Evolutionary conservation across 2,329 filamentous ascomycete species (phyloP).

Genomic region (Lachnellula arida): DNA sequence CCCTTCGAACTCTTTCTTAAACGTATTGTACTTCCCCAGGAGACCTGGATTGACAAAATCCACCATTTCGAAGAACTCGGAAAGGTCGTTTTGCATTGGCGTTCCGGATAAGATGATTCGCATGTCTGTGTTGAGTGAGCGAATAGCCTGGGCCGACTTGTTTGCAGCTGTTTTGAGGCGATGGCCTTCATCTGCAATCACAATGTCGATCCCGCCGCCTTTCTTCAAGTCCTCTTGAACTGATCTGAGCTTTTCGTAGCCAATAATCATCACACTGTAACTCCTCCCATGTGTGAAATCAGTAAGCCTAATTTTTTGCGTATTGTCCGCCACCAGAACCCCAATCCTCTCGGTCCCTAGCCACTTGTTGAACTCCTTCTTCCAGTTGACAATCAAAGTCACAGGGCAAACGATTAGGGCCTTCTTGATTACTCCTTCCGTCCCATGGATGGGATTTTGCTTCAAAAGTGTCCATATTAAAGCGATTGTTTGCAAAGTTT

Average conservation of each 20-base stretch:
- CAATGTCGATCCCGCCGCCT: constrained; percentile 66
- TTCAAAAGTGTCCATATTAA: constrained; percentile 68
- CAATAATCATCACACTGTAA: constrained; percentile 69
- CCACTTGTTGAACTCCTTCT: constrained; percentile 70
- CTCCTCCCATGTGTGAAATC: constrained; percentile 65
- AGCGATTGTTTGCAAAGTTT: constrained; percentile 68
- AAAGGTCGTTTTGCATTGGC: constrained; percentile 90
- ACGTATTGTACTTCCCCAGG: constrained; percentile 87
- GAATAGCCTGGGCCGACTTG: constrained; percentile 83
- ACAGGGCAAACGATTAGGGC: constrained; percentile 70
- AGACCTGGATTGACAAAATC: constrained; percentile 92
- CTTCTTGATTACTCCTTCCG: constrained; percentile 55
- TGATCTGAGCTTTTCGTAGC: constrained; percentile 64
- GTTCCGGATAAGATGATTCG: constrained; percentile 57
- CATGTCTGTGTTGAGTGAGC: constrained; percentile 70
- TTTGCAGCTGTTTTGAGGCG: constrained; percentile 96
- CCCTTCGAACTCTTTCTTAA: constrained; percentile 94
- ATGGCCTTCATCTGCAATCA: constrained; percentile 96
- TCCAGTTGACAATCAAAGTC: constrained; percentile 68
- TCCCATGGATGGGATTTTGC: constrained; percentile 61
- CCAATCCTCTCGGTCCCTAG: constrained; percentile 65
- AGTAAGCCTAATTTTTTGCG: constrained; percentile 53
- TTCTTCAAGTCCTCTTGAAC: constrained; percentile 62
- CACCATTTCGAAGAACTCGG: constrained; percentile 88
- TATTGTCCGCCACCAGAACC: constrained; percentile 60